Conservation (phyloP, 495 filamentous ascomycete genomes). For the Rhypophila decipiens region DNA sequence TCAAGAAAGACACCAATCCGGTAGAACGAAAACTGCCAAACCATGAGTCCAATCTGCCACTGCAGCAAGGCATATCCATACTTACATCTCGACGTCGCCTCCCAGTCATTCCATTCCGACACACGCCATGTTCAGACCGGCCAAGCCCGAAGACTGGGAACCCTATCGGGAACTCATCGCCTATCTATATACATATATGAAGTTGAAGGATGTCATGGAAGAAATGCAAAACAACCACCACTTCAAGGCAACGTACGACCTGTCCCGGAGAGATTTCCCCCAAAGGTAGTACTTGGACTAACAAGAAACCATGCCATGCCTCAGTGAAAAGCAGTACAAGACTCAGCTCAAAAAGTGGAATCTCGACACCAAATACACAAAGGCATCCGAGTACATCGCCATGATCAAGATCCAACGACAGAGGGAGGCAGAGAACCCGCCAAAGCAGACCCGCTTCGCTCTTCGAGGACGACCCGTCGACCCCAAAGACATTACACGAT, state of each 20-base stretch:
- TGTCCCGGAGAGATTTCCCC: not conserved
- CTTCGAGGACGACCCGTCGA: constrained; percentile 26
- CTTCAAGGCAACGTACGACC: constrained; percentile 31
- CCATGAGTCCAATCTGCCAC: too few species aligned
- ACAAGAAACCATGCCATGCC: too few species aligned
- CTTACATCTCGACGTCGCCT: too few species aligned
- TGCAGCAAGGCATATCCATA: too few species aligned
- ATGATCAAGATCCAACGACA: constrained; percentile 28
- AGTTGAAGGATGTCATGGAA: constrained; percentile 30
- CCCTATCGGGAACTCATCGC: constrained; percentile 27
- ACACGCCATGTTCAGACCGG: constrained; percentile 15
- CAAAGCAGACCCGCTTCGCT: constrained; percentile 25
- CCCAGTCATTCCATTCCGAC: too few species aligned
- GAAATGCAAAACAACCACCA: constrained; percentile 22
- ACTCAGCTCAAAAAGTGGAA: constrained; percentile 35
- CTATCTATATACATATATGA: constrained; percentile 26
- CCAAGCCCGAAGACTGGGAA: constrained; percentile 33
- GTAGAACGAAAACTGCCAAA: too few species aligned
- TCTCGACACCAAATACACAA: constrained; percentile 35
- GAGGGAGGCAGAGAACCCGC: constrained; percentile 19
- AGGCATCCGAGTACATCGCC: constrained; percentile 31
- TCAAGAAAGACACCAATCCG: too few species aligned
- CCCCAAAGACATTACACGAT: constrained; percentile 28
- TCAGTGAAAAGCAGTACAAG: constrained; percentile 32
- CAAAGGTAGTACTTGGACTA: too few species aligned